Base-by-base conservation (phyloP, 2,329 filamentous ascomycete genomes). In the Cercospora sp. region DNA sequence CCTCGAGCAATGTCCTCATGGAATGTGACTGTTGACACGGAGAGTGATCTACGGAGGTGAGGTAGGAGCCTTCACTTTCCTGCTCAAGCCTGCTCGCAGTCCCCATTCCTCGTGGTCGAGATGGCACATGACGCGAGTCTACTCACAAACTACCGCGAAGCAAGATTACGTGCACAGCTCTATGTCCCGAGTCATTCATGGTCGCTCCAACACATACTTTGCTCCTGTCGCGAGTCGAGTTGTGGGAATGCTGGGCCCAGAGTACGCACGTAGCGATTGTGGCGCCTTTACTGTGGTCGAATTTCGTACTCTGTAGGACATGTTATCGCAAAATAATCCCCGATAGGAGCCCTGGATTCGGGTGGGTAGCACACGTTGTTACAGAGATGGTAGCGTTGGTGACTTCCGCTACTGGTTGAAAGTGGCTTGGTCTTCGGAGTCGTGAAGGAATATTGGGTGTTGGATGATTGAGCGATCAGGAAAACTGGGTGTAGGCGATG, bases 361-460 rank as follows among this genome's bases (percentile, higher is more conserved):
- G 23, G 16, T 8, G 12, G 20, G 18, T 30, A 9, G 26, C 26
- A 31, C 53, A 58, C 31, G 53, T 57, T 26, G 51, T 36, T n/a
- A 39, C 51, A 64, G 62, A 58, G 51, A 39, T 57, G 51, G n/a
- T 63, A 63, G 62, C 31, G 48, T 28, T 58, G 62, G 62, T 64
- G 18, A 64, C 62, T 58, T 64, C 62, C 31, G 62, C 31, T 26
- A 20, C n/a, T 42, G 18, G 31, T 16, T 31, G 45, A 36, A 13
- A 39, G 20, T 18, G 30, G 51, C 23, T 31, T 28, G 31, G 36
- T 28, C 7, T 30, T 58, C 20, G 48, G 42, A 23, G 12, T 7
- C 10, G 20, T 20, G 45, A 5, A 10, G 3, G 12, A 26, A 2
- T 1, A 5, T 13, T 13, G 20, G 10, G 9, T 51, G 45, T 51